Percentiles rank a stretch among this genome's conserved stretches.
Conservation (phyloP, 2,329 filamentous ascomycete species). For the Sordariomycetes sp. region DNA sequence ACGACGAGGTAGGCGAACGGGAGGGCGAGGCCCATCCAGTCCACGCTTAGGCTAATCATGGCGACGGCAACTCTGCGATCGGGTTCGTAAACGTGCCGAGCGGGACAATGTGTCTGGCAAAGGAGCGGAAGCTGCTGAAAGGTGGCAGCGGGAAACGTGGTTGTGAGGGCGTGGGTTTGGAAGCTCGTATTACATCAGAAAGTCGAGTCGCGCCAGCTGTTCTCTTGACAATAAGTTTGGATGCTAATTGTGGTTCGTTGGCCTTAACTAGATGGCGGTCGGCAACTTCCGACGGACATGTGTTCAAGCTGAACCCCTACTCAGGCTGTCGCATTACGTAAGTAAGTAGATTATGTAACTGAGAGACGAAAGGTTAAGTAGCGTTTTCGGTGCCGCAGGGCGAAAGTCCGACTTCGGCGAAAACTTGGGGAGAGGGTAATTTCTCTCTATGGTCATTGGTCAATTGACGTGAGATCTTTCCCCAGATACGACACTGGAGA, state of each 20-base stretch:
- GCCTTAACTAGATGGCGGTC: not conserved
- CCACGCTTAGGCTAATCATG: conserved; percentile 39
- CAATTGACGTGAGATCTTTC: not conserved
- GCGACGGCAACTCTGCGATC: conserved; percentile 8
- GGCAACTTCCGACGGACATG: not conserved
- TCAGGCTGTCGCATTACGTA: no score
- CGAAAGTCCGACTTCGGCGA: not conserved
- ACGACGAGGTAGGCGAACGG: conserved; percentile 84
- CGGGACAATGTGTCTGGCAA: not conserved
- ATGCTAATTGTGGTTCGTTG: not conserved
- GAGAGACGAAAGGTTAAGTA: not conserved
- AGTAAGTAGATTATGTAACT: no score
- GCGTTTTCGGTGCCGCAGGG: not conserved
- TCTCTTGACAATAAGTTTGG: conserved; percentile 1
- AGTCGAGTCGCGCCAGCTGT: conserved; percentile 4
- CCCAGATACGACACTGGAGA: not conserved
- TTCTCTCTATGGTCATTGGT: not conserved
- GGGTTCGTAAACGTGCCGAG: not conserved
- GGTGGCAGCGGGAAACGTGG: not conserved
- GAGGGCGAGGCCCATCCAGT: conserved; percentile 77
- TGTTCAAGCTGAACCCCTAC: not conserved
- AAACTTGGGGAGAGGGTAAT: not conserved
- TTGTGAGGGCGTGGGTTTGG: conserved; percentile 3
- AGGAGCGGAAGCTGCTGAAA: conserved; percentile 1
- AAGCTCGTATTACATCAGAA: conserved; percentile 1